Evolutionary conservation across 2,329 filamentous ascomycete species (phyloP).

Genomic region (Cladorrhinum sp.): DNA sequence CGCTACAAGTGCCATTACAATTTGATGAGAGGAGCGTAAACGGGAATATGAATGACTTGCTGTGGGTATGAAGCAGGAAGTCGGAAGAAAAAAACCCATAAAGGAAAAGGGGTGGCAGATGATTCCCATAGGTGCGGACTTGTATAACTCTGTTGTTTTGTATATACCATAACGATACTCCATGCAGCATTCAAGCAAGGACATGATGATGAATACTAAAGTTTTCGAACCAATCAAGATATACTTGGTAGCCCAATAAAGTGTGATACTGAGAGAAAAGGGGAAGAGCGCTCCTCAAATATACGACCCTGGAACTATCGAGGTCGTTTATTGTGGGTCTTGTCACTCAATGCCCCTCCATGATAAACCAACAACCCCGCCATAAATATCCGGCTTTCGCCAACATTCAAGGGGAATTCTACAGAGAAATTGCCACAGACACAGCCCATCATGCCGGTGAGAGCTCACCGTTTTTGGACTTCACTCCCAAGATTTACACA

Average conservation of each 20-base stretch:
- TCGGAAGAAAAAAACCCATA: too few species aligned
- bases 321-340: background rate
- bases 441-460: background rate
- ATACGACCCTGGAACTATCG: background rate
- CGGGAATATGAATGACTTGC: slow-evolving; percentile 3
- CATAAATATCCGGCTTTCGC: background rate
- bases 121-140: background rate
- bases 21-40: slow-evolving; percentile 3
- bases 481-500: background rate
- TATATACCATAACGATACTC: slow-evolving; percentile 12
- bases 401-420: background rate
- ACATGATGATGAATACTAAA: background rate
- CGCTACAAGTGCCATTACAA: slow-evolving; percentile 4
- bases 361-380: background rate
- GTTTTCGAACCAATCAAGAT: background rate
- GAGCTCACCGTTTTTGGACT: background rate
- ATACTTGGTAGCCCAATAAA: background rate
- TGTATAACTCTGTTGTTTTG: background rate
- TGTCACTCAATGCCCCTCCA: background rate
- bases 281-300: background rate
- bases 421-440: too few species aligned
- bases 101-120: background rate
- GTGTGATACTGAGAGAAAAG: too few species aligned
- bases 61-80: background rate
- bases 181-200: background rate